Conservation (phyloP, 805 yeast genomes). For the Candida manassasensis region DNA sequence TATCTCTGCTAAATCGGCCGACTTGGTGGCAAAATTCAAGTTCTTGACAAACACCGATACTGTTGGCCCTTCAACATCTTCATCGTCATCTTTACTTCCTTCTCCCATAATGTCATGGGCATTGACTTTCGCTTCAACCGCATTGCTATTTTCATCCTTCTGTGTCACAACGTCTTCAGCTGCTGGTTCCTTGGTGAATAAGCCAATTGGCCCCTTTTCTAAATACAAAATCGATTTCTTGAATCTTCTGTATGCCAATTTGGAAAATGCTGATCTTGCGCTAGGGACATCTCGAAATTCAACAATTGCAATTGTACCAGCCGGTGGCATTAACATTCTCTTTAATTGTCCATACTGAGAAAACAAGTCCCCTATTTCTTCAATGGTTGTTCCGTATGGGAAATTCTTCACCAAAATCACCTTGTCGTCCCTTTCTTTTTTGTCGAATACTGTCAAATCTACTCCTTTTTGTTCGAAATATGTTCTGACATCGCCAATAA, state of each 20-base stretch:
- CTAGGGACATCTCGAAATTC: slow-evolving; percentile 79
- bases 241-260: slow-evolving; percentile 80
- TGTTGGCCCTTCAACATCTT: slow-evolving; percentile 63
- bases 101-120: slow-evolving; percentile 42
- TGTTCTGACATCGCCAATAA: slow-evolving; percentile 82
- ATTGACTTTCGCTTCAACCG: slow-evolving; percentile 42
- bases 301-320: slow-evolving; percentile 92
- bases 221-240: slow-evolving; percentile 83
- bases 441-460: slow-evolving; percentile 67
- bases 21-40: slow-evolving; percentile 77
- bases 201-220: slow-evolving; percentile 88
- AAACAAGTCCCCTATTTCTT: slow-evolving; percentile 80
- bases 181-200: slow-evolving; percentile 61
- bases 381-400: slow-evolving; percentile 78
- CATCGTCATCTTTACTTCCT: slow-evolving; percentile 19
- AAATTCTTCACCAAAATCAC: slow-evolving; percentile 84
- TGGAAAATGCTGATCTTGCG: slow-evolving; percentile 86
- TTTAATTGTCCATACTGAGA: slow-evolving; percentile 73
- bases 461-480: slow-evolving; percentile 85
- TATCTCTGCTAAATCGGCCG: slow-evolving; percentile 47
- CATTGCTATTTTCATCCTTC: slow-evolving; percentile 23
- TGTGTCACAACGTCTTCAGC: slow-evolving; percentile 29
- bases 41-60: slow-evolving; percentile 90
- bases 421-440: slow-evolving; percentile 70
- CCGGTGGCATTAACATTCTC: slow-evolving; percentile 88